A percentile compares a stretch with the other conserved stretches of the same genome.
These are phyloP conservation scores for Scheffersomyces lignosus DNA, from an alignment of 805 yeast species.

Conservation along the genomic window DNA sequence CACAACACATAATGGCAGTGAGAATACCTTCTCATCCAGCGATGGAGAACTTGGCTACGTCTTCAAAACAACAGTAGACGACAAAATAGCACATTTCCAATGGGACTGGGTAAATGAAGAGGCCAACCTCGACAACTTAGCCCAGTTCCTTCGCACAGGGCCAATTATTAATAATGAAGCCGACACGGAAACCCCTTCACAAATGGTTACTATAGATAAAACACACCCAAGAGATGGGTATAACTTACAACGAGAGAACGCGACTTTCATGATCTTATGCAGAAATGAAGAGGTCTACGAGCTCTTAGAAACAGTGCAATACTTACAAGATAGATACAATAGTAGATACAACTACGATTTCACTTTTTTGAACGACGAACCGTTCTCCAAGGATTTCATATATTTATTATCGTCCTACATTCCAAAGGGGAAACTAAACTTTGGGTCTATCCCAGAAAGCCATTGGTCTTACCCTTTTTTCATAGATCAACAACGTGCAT, in stretches of 20 bases:
- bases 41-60: too few species aligned
- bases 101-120: too few species aligned
- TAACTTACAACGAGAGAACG: conserved; percentile 43
- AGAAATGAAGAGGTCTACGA: conserved; percentile 63
- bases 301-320: conserved; percentile 58
- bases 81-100: too few species aligned
- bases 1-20: too few species aligned
- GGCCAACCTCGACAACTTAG: too few species aligned
- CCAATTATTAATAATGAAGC: too few species aligned
- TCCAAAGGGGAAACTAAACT: conserved; percentile 57
- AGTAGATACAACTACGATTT: conserved; percentile 65
- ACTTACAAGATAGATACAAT: conserved; percentile 69
- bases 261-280: conserved; percentile 69
- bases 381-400: conserved; percentile 58
- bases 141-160: too few species aligned
- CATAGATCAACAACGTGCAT: conserved; percentile 51
- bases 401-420: conserved; percentile 46
- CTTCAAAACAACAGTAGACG: too few species aligned
- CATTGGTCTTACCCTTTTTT: conserved; percentile 74
- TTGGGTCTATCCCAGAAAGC: conserved; percentile 58
- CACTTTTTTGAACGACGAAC: conserved; percentile 74
- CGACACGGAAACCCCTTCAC: background rate
- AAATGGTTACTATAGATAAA: background rate
- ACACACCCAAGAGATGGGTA: background rate
- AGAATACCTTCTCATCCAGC: too few species aligned